Percentiles rank a stretch among this genome's conserved stretches.
phyloP scores from a whole-genome alignment of 148 eudicot genomes.

The Rhododendron griersonianum region DNA sequence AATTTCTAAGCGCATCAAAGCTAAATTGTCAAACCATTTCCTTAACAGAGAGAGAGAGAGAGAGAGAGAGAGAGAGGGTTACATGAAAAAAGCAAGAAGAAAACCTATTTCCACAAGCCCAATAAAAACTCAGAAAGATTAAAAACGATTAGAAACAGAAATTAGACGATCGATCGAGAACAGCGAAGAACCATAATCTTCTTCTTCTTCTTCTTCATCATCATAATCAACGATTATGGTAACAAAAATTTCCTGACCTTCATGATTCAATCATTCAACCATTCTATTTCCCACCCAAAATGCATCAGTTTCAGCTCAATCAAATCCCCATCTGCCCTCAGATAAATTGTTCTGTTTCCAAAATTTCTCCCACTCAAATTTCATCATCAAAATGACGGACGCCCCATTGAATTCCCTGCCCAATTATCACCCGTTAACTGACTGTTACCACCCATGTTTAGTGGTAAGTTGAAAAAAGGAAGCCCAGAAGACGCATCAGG shows the following conservation, averaged over 20 bases:
- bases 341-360: neutral
- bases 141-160: neutral
- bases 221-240: neutral
- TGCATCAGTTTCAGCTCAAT: neutral
- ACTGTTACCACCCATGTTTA: constrained; percentile 18
- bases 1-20: neutral
- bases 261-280: neutral
- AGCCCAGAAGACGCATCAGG: constrained; percentile 27
- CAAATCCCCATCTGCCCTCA: neutral
- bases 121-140: neutral
- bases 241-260: neutral
- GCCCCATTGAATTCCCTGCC: constrained; percentile 25
- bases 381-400: constrained; percentile 15
- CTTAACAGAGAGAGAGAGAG: neutral
- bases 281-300: neutral
- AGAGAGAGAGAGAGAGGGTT: neutral
- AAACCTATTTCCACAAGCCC: neutral
- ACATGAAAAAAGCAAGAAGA: neutral
- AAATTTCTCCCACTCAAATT: neutral
- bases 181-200: neutral
- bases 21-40: neutral
- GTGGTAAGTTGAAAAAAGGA: constrained; percentile 29
- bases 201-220: neutral
- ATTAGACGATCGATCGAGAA: neutral
- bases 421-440: constrained; percentile 28